A percentile compares a stretch with the other conserved stretches of the same genome.
Conservation (phyloP, 148 eudicot species). For the Nyssa sinensis region DNA sequence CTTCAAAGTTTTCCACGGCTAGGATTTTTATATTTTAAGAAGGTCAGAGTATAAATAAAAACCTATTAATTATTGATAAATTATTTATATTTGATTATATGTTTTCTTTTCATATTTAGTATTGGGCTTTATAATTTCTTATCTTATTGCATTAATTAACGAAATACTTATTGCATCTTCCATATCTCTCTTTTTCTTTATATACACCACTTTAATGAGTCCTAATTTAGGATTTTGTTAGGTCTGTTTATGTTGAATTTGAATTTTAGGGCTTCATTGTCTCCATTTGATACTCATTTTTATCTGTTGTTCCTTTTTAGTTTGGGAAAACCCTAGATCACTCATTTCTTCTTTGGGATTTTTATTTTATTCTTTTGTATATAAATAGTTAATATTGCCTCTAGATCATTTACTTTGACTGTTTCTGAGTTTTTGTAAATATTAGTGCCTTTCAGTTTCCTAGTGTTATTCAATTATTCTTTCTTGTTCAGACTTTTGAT, state of each 20-base stretch:
- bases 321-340: not conserved
- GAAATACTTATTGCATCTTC: conserved; percentile 8
- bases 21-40: not conserved
- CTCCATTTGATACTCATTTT: conserved; percentile 1
- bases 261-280: conserved; percentile 9
- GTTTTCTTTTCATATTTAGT: not conserved
- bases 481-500: not conserved
- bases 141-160: conserved; percentile 14
- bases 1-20: not conserved
- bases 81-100: not conserved
- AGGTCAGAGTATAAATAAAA: conserved; percentile 1
- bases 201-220: not conserved
- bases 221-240: too few relatives aligned
- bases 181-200: not conserved
- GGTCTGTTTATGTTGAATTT: conserved; percentile 5
- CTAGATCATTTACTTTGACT: not conserved
- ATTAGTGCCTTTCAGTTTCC: not conserved
- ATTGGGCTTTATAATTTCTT: not conserved
- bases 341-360: not conserved
- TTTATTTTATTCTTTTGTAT: not conserved
- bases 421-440: not conserved
- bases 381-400: not conserved
- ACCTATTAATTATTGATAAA: not conserved
- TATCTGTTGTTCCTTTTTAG: not conserved
- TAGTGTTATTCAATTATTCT: not conserved